Conservation (phyloP, 306 rosid genomes). For the Vachellia pachyceras region DNA sequence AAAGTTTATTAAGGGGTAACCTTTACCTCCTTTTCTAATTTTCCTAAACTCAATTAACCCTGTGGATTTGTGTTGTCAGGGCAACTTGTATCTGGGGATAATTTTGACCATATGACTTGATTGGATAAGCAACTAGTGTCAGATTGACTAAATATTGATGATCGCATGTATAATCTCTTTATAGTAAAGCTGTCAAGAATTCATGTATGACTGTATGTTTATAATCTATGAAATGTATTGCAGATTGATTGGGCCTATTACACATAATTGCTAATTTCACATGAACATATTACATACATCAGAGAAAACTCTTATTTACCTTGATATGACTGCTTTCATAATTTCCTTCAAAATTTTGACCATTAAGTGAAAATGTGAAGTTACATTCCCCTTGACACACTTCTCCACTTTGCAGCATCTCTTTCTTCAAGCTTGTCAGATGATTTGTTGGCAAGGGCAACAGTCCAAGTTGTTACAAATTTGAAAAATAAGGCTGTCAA, state of each 20-base stretch:
- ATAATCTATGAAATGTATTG: constrained; percentile 20
- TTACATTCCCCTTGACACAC: not conserved
- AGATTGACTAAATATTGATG: constrained; percentile 1
- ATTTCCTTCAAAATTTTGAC: constrained; percentile 1
- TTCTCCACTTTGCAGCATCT: constrained; percentile 50
- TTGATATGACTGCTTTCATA: not conserved
- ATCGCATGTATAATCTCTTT: not conserved
- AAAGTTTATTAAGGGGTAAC: not conserved
- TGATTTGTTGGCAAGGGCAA: constrained; percentile 73
- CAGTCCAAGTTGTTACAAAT: constrained; percentile 60
- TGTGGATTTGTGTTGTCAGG: not conserved
- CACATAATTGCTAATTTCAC: constrained; percentile 9
- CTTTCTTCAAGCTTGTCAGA: constrained; percentile 78
- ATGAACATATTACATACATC: not conserved
- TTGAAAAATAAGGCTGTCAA: constrained; percentile 60
- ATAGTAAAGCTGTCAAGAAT: not conserved
- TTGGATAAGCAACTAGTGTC: constrained; percentile 7
- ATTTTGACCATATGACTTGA: constrained; percentile 4
- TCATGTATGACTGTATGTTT: not conserved
- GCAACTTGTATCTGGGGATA: not conserved
- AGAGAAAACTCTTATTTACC: not conserved
- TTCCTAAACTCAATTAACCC: not conserved
- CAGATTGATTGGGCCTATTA: constrained; percentile 14
- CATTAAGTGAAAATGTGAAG: not conserved
- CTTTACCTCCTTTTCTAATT: not conserved